Base-by-base conservation (phyloP, 345 rosid species). In the Moricandia arvensis region DNA sequence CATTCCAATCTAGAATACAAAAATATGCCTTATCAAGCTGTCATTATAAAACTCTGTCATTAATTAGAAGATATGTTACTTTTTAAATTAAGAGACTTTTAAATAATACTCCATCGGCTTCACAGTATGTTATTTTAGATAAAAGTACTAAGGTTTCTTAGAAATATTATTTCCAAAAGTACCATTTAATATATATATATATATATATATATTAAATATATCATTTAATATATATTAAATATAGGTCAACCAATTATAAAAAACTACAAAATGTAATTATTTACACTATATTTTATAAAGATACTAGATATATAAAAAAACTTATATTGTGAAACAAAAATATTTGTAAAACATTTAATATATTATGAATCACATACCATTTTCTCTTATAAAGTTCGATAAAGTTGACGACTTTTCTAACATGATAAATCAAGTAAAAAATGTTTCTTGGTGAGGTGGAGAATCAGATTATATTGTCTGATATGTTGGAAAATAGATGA, bases 401-500 rank as follows among this genome's bases (percentile, higher is more conserved):
- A 26, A 6, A 65, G 26, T 12, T 55, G 55, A 63, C 2, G 17
- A 37, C 21, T 27, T 16, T 13, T 49, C 3, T 33, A 66, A 21
- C 34, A 57, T 7, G 16, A 60, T 15, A 34, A 8, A n/a, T 43
- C 0, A n/a, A 33, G 26, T 63, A 13, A 71, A 58, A 43, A 6
- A 47, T 64, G 53, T 71, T 59, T 57, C 54, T 11, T 30, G 38
- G 53, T 41, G 17, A 57, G 66, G 66, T 30, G 75, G 63, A 69
- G 9, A 55, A 13, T 77, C 47, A 17, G 76, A 65, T 71, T 9
- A 65, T 66, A 66, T 1, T 72, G 77, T 78, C 81, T 59, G 73
- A 66, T 59, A 78, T 78, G 77, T 66, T 35, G 69, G 57, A 59
- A 37, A 35, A 66, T 78, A 59, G 73, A 72, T 78, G 69, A 71